Base-by-base conservation (phyloP, 2,329 filamentous ascomycete genomes). In the Bipolaris sorokiniana region DNA sequence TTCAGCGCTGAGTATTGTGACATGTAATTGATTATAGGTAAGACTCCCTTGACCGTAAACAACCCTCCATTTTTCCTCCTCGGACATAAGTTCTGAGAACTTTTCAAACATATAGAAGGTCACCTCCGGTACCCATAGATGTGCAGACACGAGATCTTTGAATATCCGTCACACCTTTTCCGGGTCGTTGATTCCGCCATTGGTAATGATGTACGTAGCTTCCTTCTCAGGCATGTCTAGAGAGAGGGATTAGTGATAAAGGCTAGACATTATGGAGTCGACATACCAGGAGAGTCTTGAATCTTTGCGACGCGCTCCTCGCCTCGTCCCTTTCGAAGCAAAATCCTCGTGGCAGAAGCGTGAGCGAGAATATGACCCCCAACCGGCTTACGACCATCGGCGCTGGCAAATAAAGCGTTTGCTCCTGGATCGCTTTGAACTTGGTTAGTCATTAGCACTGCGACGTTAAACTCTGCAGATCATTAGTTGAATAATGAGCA, bases 291-390 rank as follows among this genome's bases (percentile, higher is more conserved):
- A 33, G 85, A 88, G 68, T 88, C 86, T 62, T 87, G 83, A 40
- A 89, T 84, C 76, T 90, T 90, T 2, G 88, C 88, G 46, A 90
- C 88, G 56, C 88, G 82, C 72, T 90, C 88, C 58, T 90, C 88
- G 9, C 87, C 87, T 60, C 88, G 82, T 45, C 88, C 88, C 67
- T 90, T 90, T 9, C 88, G 82, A 56, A 90, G 81, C 10, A 90
- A 78, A 54, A 90, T 81, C 53, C 88, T 81, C 37, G 88, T 90
- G 2, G 87, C 84, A 50, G 86, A 89, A 49, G 87, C 87, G 73
- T 90, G 87, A 36, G 87, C 87, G 28, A 90, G 83, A 53, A 90
- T 84, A 75, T 90, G 87, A 15, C 87, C 88, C 59, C 86, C 86
- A 47, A 87, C 83, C 47, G 87, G 86, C 71, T 89, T 89, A 45